phyloP scores from a whole-genome alignment of 805 yeast species.

The Starmerella vaccinii region DNA sequence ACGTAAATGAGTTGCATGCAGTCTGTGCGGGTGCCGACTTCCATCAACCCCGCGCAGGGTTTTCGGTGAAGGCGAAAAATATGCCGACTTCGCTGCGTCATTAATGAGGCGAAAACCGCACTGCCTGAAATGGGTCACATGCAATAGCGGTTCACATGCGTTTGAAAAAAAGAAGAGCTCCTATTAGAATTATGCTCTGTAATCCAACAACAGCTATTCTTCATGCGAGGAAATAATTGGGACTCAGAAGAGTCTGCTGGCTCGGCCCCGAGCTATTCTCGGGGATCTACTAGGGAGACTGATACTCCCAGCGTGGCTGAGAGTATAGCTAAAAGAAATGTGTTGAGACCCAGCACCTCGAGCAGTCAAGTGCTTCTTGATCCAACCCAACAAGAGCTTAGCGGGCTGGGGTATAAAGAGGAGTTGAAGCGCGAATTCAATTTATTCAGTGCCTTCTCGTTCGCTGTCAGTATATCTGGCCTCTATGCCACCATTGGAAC shows the following conservation, averaged over 20 bases:
- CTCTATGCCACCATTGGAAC: constrained; percentile 54
- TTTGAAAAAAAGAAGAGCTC: not conserved
- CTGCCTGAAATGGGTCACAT: not conserved
- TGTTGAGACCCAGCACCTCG: not conserved
- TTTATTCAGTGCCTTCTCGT: constrained; percentile 52
- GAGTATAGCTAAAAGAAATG: not conserved
- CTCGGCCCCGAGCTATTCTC: not conserved
- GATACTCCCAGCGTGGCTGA: not conserved
- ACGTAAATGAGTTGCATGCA: not conserved
- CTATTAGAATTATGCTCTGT: not conserved
- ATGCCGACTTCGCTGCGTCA: no score
- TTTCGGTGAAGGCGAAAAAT: no score
- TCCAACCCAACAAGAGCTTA: constrained; percentile 17
- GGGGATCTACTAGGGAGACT: not conserved
- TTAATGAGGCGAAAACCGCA: no score
- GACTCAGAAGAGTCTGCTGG: not conserved
- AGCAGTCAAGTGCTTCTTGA: not conserved
- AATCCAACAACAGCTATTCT: not conserved
- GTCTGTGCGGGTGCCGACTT: no score
- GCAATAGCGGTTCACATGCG: not conserved
- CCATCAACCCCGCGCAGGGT: no score
- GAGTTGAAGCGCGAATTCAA: constrained; percentile 50
- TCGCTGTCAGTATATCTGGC: constrained; percentile 57
- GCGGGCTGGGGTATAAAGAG: constrained; percentile 49
- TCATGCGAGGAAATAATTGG: not conserved